Evolutionary conservation across 2,329 filamentous ascomycete genomes (phyloP), one percentile per base, ranked within the genome.

Genomic region (Zelopaecilomyces penicillatus): DNA sequence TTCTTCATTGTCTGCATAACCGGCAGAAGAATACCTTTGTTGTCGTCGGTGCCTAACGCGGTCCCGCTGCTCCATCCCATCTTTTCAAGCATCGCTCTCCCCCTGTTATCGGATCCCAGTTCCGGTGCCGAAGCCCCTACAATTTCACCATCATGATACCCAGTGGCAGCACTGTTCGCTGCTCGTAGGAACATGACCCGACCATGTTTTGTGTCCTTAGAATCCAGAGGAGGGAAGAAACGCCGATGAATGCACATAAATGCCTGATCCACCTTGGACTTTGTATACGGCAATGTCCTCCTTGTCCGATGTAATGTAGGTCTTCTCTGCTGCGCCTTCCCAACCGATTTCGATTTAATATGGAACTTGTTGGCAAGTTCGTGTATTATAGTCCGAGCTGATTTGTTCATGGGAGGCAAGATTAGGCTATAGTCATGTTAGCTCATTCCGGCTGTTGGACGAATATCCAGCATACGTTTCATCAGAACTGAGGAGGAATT

Each of bases 11-110:
- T 79, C 52, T 95, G 90, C 28, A 81, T 75, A 27, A 98, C 85
- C 0, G 91, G 91, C 49, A 87, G 80, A 51, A 95, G 65, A 42
- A 95, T 93, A 30, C 93, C 93, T 63, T 93, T 87, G 62, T 94
- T 95, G 51, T 94, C 82, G 1, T 71, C 60, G 8, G 86, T 80
- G 42, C 93, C 93, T 1, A 98, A 74, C 2, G 85, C 86, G 58
- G 83, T 95, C 5, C 93, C 93, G 42, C 75, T 83, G 49, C 78
- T 85, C 90, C 93, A 98, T 4, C 93, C 93, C 93, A 97, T 97
- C 67, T 93, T 97, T 67, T 95, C 88, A 51, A 98, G 67, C 80
- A 98, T 86, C 3, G 81, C 80, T 41, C 88, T 78, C 8, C 93
- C 93, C 53, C 80, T 87, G 61, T 95, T 97, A 43, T 85, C 85